These are phyloP conservation scores for Coccomyxa sp. DNA, from an alignment of 139 green algal species.

Conservation along the genomic window DNA sequence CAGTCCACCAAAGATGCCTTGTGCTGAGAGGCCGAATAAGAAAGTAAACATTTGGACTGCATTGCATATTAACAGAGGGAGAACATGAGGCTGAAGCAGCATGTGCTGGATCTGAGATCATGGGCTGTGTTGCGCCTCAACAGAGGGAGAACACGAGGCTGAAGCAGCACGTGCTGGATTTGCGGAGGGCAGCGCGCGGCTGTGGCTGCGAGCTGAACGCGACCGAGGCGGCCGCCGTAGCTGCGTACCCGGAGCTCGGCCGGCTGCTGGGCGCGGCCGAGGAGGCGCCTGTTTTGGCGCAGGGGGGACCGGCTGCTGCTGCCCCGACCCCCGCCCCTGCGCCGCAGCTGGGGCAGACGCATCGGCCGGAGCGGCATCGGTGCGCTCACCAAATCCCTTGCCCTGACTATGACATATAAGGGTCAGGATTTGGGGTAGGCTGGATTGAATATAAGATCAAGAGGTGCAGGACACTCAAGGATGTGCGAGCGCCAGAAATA, in stretches of 20 bases:
- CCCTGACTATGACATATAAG: background rate
- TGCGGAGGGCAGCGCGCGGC: background rate
- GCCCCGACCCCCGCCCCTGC: too few species aligned
- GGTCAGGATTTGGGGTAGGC: too few species aligned
- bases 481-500: too few species aligned
- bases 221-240: background rate
- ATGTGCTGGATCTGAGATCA: slow-evolving; percentile 16
- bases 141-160: slow-evolving; percentile 14
- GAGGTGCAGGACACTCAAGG: too few species aligned
- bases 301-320: too few species aligned
- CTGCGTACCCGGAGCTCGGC: background rate
- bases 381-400: background rate
- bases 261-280: background rate
- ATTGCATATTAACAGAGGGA: slow-evolving; percentile 3
- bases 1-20: too few species aligned
- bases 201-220: slow-evolving; percentile 3
- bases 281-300: background rate
- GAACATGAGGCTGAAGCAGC: slow-evolving; percentile 6
- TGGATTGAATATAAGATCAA: too few species aligned
- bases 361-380: background rate
- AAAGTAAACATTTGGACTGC: too few species aligned
- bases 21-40: too few species aligned
- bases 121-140: background rate
- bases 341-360: background rate
- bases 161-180: slow-evolving; percentile 14